phyloP scores from a whole-genome alignment of 495 filamentous ascomycete genomes.

The Achaetomiella virescens region DNA sequence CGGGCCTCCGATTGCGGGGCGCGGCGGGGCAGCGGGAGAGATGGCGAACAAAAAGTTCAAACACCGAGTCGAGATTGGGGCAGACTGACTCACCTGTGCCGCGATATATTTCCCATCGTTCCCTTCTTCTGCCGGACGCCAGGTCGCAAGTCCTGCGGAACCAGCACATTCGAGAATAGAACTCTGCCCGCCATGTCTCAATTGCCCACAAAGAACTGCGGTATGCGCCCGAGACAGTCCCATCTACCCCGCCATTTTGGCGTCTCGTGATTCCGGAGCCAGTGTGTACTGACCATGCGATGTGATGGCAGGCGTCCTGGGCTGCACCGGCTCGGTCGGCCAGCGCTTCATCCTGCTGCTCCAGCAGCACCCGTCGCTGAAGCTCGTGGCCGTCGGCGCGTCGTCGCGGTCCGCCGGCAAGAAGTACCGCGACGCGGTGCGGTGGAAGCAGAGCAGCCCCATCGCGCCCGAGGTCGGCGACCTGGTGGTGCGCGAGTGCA shows the following conservation, averaged over 20 bases:
- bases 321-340: conserved; percentile 75
- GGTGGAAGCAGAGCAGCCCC: conserved; percentile 74
- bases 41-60: conserved; percentile 18
- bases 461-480: conserved; percentile 62
- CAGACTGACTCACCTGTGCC: conserved; percentile 16
- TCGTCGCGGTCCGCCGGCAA: conserved; percentile 74
- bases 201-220: conserved; percentile 48
- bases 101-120: neutral
- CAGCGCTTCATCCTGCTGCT: conserved; percentile 82
- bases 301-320: conserved; percentile 52
- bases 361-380: conserved; percentile 69
- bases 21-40: conserved; percentile 8
- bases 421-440: conserved; percentile 74
- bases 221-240: conserved; percentile 28
- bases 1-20: conserved; percentile 26
- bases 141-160: neutral
- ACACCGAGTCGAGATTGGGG: neutral
- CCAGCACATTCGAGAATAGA: neutral
- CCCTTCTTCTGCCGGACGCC: neutral
- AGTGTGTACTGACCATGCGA: conserved; percentile 3
- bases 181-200: conserved; percentile 29
- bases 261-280: neutral
- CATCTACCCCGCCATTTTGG: neutral
- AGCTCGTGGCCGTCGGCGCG: conserved; percentile 70
- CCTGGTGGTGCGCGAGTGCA: conserved; percentile 69